phyloP scores from a whole-genome alignment of 306 rosid genomes.

The Trifolium subterraneum region DNA sequence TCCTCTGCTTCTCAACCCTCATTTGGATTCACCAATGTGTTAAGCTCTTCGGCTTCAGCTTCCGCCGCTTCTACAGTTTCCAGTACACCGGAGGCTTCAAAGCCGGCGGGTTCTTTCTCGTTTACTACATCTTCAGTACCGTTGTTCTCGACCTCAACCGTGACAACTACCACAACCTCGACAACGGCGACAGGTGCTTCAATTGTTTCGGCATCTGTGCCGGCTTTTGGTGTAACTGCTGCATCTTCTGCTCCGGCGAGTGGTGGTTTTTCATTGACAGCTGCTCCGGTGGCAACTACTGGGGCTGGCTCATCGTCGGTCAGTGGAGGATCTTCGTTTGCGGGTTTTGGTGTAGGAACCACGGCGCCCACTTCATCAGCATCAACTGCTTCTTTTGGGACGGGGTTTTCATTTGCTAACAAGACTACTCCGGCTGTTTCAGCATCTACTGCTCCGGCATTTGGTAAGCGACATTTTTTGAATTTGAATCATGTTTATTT shows the following conservation, averaged over 20 bases:
- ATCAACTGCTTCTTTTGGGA: constrained; percentile 58
- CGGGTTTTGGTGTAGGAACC: constrained; percentile 46
- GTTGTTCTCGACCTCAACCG: constrained; percentile 62
- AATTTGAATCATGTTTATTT: background rate
- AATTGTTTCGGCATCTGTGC: constrained; percentile 49
- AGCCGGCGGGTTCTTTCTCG: constrained; percentile 49
- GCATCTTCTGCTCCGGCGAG: constrained; percentile 48
- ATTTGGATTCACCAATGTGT: constrained; percentile 49
- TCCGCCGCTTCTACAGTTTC: constrained; percentile 40
- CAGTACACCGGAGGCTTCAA: constrained; percentile 44
- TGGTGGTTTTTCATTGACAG: constrained; percentile 18
- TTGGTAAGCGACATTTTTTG: constrained; percentile 53
- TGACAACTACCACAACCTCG: constrained; percentile 58
- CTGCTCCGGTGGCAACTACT: constrained; percentile 45
- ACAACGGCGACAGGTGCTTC: constrained; percentile 55
- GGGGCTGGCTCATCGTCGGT: constrained; percentile 42
- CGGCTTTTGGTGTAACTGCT: constrained; percentile 47
- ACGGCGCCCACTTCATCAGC: constrained; percentile 32
- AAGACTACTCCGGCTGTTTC: constrained; percentile 56
- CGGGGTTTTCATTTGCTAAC: constrained; percentile 54
- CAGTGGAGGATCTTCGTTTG: constrained; percentile 48
- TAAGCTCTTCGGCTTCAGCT: constrained; percentile 40
- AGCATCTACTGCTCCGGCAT: constrained; percentile 44
- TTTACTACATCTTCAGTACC: constrained; percentile 59
- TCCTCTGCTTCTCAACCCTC: constrained; percentile 63